These are phyloP conservation scores for Eurotiales sp. DNA, from an alignment of 2,329 filamentous ascomycete genomes.

Conservation along the genomic window DNA sequence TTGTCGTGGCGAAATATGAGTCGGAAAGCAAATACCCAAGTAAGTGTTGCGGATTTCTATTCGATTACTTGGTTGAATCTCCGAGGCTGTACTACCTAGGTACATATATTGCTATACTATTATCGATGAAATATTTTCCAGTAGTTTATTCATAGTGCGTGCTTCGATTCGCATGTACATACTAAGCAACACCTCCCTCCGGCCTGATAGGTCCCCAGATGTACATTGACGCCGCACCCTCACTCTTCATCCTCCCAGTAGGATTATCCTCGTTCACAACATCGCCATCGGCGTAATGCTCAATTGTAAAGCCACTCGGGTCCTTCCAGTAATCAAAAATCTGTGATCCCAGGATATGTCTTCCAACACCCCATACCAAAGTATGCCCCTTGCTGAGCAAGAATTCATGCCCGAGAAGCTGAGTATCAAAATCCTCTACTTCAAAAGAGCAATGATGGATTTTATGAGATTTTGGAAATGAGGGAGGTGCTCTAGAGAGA, in stretches of 20 bases:
- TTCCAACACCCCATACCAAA: not conserved
- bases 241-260: not conserved
- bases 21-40: too few species aligned
- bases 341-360: slow-evolving; percentile 1
- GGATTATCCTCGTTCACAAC: not conserved
- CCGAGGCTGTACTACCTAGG: too few species aligned
- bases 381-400: not conserved
- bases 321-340: slow-evolving; percentile 5
- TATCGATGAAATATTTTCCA: too few species aligned
- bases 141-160: too few species aligned
- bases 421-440: slow-evolving; percentile 2
- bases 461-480: not conserved
- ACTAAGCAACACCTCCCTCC: too few species aligned
- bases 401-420: slow-evolving; percentile 1
- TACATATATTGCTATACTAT: too few species aligned
- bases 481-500: not conserved
- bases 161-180: too few species aligned
- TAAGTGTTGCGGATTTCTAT: too few species aligned
- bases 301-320: not conserved
- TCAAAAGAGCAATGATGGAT: slow-evolving; percentile 3
- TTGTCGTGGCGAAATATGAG: too few species aligned
- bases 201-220: not conserved
- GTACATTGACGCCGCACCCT: not conserved
- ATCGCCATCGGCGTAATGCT: slow-evolving; percentile 3
- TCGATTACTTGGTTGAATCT: too few species aligned